Evolutionary conservation across 768 basidiomycete genomes (phyloP), one percentile per base, ranked within the genome.

Genomic region (Serendipita sp.): DNA sequence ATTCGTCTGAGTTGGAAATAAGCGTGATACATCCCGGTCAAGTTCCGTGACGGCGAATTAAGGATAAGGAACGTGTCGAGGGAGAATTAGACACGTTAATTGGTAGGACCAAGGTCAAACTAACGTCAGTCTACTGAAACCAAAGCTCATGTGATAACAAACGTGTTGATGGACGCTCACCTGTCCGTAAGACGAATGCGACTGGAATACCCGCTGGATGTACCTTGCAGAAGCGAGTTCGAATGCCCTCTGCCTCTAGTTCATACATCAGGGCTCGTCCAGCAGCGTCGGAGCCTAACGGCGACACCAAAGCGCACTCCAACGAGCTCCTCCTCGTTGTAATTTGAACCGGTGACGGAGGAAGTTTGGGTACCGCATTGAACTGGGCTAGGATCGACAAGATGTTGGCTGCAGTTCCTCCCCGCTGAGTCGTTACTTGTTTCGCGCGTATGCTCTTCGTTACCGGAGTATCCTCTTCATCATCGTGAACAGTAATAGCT

Each of bases 161-260:
- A 7, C 48, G 48, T 32, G 48, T 47, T 63, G 34, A 51, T n/a
- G 35, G 34, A n/a, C 16, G 65, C 79, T 67, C 70, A 86, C 88
- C 80, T 60, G 87, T 80, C 74, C 88, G 83, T 34, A 92, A 70
- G 41, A 92, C 83, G 87, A 89, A 92, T 16, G 90, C 88, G 63
- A 80, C 82, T 0, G 89, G 89, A 28, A 91, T 86, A 60, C 85
- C 84, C 15, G 82, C 80, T 8, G 82, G 80, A 83, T 85, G 85
- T 23, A 87, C 72, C 73, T 89, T 88, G 75, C 85, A 86, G 69
- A 83, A 88, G 60, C 80, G 79, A 35, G 85, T 90, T 67, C 79
- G 82, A 0, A 91, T 82, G 8, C 86, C 83, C 65, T 82, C 82
- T 3, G 74, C 74, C 65, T 88, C 84, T 51, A 91, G 79, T 60